A percentile compares a stretch with the other conserved stretches of the same genome.
These are phyloP conservation scores for Saturnispora besseyi DNA, from an alignment of 805 yeast genomes.

Conservation along the genomic window DNA sequence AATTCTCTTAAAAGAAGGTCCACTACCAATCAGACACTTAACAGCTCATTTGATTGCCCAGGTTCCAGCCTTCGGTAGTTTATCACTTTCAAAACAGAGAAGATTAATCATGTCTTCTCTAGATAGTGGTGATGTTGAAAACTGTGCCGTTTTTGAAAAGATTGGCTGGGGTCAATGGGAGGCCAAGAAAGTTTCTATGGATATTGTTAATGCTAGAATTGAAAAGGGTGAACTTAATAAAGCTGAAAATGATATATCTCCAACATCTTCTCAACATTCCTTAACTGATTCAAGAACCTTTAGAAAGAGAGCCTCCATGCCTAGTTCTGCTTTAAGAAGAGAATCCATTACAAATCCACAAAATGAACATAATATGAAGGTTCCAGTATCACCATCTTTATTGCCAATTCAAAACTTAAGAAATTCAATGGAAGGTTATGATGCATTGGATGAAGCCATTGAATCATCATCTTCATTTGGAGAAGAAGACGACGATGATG, in stretches of 20 bases:
- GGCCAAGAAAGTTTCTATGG: conserved; percentile 40
- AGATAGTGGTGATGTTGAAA: conserved; percentile 57
- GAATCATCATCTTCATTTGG: conserved; percentile 33
- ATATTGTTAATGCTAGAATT: conserved; percentile 20
- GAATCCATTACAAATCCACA: conserved; percentile 43
- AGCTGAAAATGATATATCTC: neutral
- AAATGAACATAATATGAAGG: conserved; percentile 37
- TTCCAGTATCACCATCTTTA: conserved; percentile 34
- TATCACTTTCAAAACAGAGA: conserved; percentile 82
- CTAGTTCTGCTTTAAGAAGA: conserved; percentile 26
- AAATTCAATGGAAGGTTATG: conserved; percentile 23
- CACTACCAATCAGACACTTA: conserved; percentile 82
- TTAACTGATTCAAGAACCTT: neutral
- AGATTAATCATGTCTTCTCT: conserved; percentile 83
- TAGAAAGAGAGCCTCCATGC: neutral
- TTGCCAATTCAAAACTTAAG: conserved; percentile 26
- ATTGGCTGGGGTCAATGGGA: conserved; percentile 99
- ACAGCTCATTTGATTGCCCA: conserved; percentile 68
- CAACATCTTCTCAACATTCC: neutral
- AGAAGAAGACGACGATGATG: conserved; percentile 16
- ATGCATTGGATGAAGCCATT: conserved; percentile 30
- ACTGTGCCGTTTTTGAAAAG: conserved; percentile 71
- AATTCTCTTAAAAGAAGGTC: conserved; percentile 65
- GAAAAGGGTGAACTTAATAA: conserved; percentile 6
- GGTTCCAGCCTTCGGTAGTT: conserved; percentile 68